Conservation (phyloP, 1,139 yeast genomes). For the Sugiyamaella pinicola region DNA sequence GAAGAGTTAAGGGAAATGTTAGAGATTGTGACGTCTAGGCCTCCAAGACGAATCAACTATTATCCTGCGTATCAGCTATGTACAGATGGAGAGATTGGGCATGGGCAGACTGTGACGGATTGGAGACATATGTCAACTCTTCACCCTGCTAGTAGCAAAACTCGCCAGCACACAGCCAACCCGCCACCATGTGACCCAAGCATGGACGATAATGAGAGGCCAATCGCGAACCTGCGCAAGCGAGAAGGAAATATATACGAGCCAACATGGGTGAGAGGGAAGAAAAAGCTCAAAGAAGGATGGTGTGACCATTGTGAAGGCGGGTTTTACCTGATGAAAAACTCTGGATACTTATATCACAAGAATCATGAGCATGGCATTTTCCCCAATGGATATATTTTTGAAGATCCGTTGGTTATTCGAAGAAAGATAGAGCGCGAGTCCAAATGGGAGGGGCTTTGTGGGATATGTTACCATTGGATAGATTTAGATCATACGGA, state of each 20-base stretch:
- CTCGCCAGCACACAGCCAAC: conserved; percentile 24
- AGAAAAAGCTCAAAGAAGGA: conserved; percentile 33
- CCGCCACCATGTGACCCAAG: conserved; percentile 25
- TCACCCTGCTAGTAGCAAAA: conserved; percentile 30
- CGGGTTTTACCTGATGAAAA: conserved; percentile 36
- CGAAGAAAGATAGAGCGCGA: conserved; percentile 35
- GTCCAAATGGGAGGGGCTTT: conserved; percentile 38
- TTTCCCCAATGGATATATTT: conserved; percentile 36
- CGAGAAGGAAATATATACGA: conserved; percentile 31
- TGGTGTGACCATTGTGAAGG: conserved; percentile 37
- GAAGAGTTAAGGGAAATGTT: conserved; percentile 33
- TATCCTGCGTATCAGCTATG: conserved; percentile 34
- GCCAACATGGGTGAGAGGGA: conserved; percentile 33
- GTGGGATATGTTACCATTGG: conserved; percentile 40
- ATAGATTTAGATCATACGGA: conserved; percentile 37
- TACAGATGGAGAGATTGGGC: conserved; percentile 33
- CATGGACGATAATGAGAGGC: conserved; percentile 21
- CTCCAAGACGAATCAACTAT: conserved; percentile 34
- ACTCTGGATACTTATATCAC: conserved; percentile 38
- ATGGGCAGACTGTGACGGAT: conserved; percentile 34
- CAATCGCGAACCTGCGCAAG: conserved; percentile 29
- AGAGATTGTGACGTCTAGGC: conserved; percentile 32
- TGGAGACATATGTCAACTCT: conserved; percentile 28
- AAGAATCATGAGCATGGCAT: conserved; percentile 40
- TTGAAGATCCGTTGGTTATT: conserved; percentile 38